A percentile compares a stretch with the other conserved stretches of the same genome.
Evolutionary conservation across 257 asterid species (phyloP).

Genomic region (Lycium barbarum): DNA sequence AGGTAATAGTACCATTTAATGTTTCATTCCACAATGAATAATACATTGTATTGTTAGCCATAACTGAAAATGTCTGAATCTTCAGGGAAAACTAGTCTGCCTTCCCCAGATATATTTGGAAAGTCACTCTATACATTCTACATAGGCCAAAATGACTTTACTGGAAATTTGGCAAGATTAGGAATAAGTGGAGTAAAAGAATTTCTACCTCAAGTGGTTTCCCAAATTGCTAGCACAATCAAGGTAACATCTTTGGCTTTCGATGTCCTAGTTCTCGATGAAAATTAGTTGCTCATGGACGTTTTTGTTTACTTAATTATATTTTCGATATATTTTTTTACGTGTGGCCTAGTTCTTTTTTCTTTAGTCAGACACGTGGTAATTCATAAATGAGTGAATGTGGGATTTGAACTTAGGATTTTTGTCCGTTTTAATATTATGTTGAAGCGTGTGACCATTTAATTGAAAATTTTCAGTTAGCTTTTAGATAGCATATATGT

Average conservation of each 20-base stretch:
- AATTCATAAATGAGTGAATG: background rate
- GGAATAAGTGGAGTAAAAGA: conserved; percentile 55
- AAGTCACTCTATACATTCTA: conserved; percentile 66
- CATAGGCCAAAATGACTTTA: conserved; percentile 75
- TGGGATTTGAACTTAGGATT: background rate
- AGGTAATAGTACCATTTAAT: conserved; percentile 38
- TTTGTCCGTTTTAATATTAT: background rate
- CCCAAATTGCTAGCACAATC: conserved; percentile 52
- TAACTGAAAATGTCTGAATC: background rate
- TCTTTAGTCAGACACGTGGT: background rate
- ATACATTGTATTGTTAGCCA: background rate
- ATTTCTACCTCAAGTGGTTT: conserved; percentile 51
- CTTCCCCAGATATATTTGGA: conserved; percentile 62
- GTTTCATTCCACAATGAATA: background rate
- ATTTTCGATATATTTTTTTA: background rate
- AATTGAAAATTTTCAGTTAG: background rate
- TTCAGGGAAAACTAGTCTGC: conserved; percentile 51
- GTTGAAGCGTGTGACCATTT: background rate
- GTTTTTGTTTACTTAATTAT: background rate
- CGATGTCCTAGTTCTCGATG: background rate
- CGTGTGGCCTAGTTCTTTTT: background rate
- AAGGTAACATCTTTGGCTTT: conserved; percentile 45
- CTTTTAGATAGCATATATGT: background rate
- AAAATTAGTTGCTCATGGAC: background rate
- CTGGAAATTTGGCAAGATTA: conserved; percentile 47